These are phyloP conservation scores for Telfairia occidentalis DNA, from an alignment of 331 rosid species.

Conservation along the genomic window DNA sequence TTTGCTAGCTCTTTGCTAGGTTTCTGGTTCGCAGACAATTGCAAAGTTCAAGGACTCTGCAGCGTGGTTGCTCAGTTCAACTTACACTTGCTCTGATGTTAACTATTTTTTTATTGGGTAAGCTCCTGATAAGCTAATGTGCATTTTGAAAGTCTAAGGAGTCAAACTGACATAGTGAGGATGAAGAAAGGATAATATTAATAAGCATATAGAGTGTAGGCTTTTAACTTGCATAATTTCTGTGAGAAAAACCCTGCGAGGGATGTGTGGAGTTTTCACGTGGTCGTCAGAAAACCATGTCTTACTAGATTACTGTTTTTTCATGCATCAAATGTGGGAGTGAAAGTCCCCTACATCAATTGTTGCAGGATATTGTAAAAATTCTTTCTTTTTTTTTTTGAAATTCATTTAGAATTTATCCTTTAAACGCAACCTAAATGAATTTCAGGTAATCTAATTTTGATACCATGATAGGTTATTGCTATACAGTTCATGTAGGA, in stretches of 20 bases:
- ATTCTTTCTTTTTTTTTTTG: no score
- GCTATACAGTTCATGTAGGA: not conserved
- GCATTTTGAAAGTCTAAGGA: not conserved
- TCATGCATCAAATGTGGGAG: not conserved
- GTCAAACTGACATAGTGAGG: not conserved
- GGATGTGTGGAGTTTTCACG: not conserved
- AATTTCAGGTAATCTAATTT: not conserved
- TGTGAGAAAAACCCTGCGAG: not conserved
- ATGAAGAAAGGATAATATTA: not conserved
- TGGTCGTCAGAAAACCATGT: not conserved
- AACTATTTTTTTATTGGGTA: slow-evolving; percentile 66
- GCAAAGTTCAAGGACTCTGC: slow-evolving; percentile 39
- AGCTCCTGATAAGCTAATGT: slow-evolving; percentile 28
- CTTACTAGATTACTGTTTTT: not conserved
- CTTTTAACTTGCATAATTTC: not conserved
- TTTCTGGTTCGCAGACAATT: slow-evolving; percentile 40
- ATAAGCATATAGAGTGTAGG: not conserved
- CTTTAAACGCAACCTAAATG: not conserved
- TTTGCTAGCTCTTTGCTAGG: slow-evolving; percentile 42
- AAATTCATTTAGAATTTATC: no score
- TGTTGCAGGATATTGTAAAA: not conserved
- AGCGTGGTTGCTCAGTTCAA: slow-evolving; percentile 46
- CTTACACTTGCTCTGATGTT: slow-evolving; percentile 65
- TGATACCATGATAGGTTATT: not conserved
- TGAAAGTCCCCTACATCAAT: not conserved